Evolutionary conservation across 2,329 filamentous ascomycete species (phyloP).

Genomic region (Venturia oleaginea): DNA sequence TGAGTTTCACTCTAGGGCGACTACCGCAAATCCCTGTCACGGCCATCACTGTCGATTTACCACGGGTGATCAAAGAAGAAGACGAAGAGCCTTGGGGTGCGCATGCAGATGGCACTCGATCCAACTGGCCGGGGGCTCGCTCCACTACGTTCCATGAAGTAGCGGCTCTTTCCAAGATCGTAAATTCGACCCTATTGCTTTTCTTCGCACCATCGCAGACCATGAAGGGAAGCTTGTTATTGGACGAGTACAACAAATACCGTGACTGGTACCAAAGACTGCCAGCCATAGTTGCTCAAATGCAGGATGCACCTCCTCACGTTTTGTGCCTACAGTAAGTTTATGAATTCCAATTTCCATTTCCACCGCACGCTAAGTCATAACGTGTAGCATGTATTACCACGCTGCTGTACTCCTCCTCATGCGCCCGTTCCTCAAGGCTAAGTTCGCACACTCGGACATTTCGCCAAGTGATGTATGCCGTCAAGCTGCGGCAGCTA

Average conservation of each 20-base stretch:
- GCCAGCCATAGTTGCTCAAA: slow-evolving; percentile 52
- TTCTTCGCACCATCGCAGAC: slow-evolving; percentile 64
- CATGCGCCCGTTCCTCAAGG: slow-evolving; percentile 64
- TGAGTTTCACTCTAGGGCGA: slow-evolving; percentile 28
- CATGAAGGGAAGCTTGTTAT: slow-evolving; percentile 51
- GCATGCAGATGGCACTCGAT: slow-evolving; percentile 22
- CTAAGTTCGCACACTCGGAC: slow-evolving; percentile 47
- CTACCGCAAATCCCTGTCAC: slow-evolving; percentile 38
- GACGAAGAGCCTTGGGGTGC: slow-evolving; percentile 24
- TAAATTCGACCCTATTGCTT: slow-evolving; percentile 61
- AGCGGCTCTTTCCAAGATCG: slow-evolving; percentile 59
- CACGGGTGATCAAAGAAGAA: slow-evolving; percentile 24
- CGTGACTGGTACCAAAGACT: slow-evolving; percentile 63
- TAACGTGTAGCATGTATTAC: slow-evolving; percentile 48
- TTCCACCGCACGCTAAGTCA: slow-evolving; percentile 4
- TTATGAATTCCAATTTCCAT: slow-evolving; percentile 5
- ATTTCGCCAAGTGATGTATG: slow-evolving; percentile 58
- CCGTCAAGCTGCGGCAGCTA: slow-evolving; percentile 38
- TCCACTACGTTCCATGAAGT: slow-evolving; percentile 43
- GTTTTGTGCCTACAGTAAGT: slow-evolving; percentile 56
- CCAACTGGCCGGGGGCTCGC: slow-evolving; percentile 37
- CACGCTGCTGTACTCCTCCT: slow-evolving; percentile 63
- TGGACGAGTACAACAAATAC: slow-evolving; percentile 50
- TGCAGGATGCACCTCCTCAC: slow-evolving; percentile 62
- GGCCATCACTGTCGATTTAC: slow-evolving; percentile 41